Percentiles rank a stretch among this genome's conserved stretches.
phyloP scores from a whole-genome alignment of 768 basidiomycete genomes.

The Lactifluus hygrophoroides region DNA sequence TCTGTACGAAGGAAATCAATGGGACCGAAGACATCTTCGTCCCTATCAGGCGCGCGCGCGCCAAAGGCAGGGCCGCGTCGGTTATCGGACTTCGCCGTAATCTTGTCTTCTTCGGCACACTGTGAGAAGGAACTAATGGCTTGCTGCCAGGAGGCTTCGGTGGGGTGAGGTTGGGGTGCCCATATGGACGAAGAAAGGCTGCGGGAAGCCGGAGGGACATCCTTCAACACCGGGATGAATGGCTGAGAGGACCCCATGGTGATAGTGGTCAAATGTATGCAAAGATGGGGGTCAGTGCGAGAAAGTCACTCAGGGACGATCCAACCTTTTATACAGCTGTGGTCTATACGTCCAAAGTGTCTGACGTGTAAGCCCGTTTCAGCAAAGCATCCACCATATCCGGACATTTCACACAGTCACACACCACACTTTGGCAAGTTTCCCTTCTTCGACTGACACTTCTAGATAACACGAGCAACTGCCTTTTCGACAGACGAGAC shows the following conservation, averaged over 20 bases:
- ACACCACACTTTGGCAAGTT: slow-evolving; percentile 11
- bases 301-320: slow-evolving; percentile 7
- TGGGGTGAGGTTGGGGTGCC: slow-evolving; percentile 72
- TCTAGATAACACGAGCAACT: slow-evolving; percentile 14
- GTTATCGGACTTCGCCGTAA: slow-evolving; percentile 21
- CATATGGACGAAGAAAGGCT: slow-evolving; percentile 49
- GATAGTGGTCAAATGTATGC: background rate
- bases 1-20: slow-evolving; percentile 30
- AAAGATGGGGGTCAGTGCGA: slow-evolving; percentile 11
- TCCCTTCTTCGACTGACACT: slow-evolving; percentile 18
- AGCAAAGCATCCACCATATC: slow-evolving; percentile 15
- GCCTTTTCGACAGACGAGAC: slow-evolving; percentile 4
- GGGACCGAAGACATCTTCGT: slow-evolving; percentile 63
- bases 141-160: slow-evolving; percentile 59
- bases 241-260: slow-evolving; percentile 19
- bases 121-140: slow-evolving; percentile 47
- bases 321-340: slow-evolving; percentile 17
- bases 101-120: slow-evolving; percentile 36
- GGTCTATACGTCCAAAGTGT: slow-evolving; percentile 7
- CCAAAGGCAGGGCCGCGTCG: slow-evolving; percentile 25
- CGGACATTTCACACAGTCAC: slow-evolving; percentile 17
- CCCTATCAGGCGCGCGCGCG: slow-evolving; percentile 30
- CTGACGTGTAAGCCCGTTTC: background rate
- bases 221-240: slow-evolving; percentile 15
- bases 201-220: slow-evolving; percentile 17